A percentile compares a stretch with the other conserved stretches of the same genome.
phyloP scores from a whole-genome alignment of 331 rosid species.

The Acacia concinna region DNA sequence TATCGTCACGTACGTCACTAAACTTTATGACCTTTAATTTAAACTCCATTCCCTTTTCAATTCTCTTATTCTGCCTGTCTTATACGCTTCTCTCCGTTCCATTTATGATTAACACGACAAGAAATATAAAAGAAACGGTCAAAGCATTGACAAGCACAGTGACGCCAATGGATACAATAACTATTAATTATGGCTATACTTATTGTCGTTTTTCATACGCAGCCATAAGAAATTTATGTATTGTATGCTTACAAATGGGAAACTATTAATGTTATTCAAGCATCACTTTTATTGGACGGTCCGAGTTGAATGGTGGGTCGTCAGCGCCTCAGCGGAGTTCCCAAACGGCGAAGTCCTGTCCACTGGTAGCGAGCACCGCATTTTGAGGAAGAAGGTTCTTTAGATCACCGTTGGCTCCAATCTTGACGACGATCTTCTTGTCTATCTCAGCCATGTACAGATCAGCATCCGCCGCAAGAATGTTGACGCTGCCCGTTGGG shows the following conservation, averaged over 20 bases:
- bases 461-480: slow-evolving; percentile 61
- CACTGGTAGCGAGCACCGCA: slow-evolving; percentile 42
- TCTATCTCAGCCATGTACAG: slow-evolving; percentile 61
- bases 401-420: slow-evolving; percentile 49
- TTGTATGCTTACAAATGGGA: background rate
- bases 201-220: background rate
- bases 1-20: background rate
- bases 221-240: background rate
- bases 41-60: background rate
- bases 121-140: background rate
- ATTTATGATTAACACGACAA: background rate
- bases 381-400: slow-evolving; percentile 59
- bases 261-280: background rate
- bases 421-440: slow-evolving; percentile 60
- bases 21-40: too few species aligned
- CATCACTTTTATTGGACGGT: background rate
- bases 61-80: background rate
- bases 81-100: background rate
- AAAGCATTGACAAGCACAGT: background rate
- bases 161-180: background rate
- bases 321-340: slow-evolving; percentile 27
- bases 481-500: slow-evolving; percentile 45
- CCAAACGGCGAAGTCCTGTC: slow-evolving; percentile 66
- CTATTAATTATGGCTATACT: background rate
- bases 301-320: background rate